Conservation (phyloP, 2,329 filamentous ascomycete genomes). For the Grosmannia penicillata region DNA sequence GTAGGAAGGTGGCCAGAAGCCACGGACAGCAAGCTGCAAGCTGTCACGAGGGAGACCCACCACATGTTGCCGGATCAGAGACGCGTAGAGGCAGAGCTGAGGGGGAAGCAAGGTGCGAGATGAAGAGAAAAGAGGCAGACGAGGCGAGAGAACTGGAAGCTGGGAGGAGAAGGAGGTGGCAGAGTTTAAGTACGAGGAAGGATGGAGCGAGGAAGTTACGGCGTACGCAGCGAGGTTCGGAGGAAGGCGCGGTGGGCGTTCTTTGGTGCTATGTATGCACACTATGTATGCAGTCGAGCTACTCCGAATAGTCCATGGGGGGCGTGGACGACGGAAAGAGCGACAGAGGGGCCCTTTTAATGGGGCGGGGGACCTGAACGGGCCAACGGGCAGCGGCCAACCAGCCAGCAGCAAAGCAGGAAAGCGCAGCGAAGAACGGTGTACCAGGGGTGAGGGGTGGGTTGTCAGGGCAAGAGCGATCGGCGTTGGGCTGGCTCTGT, state of each 20-base stretch:
- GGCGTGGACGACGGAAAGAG: background rate
- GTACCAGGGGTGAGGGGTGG: background rate
- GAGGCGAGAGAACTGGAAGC: conserved; percentile 1
- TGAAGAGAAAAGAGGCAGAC: background rate
- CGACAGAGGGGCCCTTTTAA: conserved; percentile 1
- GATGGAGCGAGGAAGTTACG: background rate
- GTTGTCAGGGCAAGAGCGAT: background rate
- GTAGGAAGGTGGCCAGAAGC: no score
- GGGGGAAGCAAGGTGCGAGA: background rate
- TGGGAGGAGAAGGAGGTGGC: background rate
- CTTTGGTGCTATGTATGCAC: background rate
- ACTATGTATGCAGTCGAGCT: background rate
- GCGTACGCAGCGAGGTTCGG: background rate
- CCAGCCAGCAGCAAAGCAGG: conserved; percentile 1
- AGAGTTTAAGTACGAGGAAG: background rate
- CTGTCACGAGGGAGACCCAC: conserved; percentile 11
- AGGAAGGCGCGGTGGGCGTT: background rate
- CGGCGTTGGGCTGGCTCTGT: background rate
- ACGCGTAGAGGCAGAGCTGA: background rate
- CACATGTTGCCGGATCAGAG: conserved; percentile 18
- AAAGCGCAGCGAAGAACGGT: background rate
- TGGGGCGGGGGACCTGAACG: conserved; percentile 4
- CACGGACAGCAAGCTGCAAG: background rate
- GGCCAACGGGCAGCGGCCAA: conserved; percentile 2
- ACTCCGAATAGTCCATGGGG: background rate